Evolutionary conservation across 2,329 filamentous ascomycete genomes (phyloP).

Genomic region (Beauveria australis): DNA sequence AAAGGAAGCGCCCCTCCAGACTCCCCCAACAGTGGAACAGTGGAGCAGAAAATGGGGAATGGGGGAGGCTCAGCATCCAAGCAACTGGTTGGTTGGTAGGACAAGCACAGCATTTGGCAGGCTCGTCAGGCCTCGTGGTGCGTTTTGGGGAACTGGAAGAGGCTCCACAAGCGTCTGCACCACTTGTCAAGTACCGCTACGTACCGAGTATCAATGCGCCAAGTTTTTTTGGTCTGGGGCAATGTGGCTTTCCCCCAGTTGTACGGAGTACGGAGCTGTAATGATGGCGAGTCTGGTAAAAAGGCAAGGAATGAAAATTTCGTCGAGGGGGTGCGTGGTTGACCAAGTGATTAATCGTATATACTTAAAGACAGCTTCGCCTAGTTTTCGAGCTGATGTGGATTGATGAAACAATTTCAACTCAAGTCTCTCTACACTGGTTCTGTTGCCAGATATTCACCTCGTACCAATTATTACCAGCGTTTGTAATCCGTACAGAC

Average conservation of each 20-base stretch:
- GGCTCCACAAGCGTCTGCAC: not conserved
- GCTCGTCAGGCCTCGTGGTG: no score
- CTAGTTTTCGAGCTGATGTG: not conserved
- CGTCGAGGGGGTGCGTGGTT: not conserved
- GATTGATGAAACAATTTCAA: not conserved
- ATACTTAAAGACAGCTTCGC: slow-evolving; percentile 2
- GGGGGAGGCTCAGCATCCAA: no score
- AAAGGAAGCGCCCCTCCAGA: no score
- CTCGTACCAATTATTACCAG: not conserved
- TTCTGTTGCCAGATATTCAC: not conserved
- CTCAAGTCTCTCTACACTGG: not conserved
- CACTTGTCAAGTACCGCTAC: slow-evolving; percentile 5
- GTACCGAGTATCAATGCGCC: not conserved
- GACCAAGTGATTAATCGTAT: not conserved
- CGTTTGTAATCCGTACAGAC: not conserved
- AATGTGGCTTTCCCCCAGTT: not conserved
- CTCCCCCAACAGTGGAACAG: no score
- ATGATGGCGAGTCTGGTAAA: not conserved
- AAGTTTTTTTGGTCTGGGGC: not conserved
- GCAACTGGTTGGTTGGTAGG: no score
- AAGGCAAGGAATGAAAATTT: not conserved
- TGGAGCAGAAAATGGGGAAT: no score
- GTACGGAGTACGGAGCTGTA: not conserved
- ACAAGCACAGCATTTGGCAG: no score
- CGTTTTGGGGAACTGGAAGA: not conserved